Conservation (phyloP, 192 early-diverging fungal genomes). For the Dissophora ornata region DNA sequence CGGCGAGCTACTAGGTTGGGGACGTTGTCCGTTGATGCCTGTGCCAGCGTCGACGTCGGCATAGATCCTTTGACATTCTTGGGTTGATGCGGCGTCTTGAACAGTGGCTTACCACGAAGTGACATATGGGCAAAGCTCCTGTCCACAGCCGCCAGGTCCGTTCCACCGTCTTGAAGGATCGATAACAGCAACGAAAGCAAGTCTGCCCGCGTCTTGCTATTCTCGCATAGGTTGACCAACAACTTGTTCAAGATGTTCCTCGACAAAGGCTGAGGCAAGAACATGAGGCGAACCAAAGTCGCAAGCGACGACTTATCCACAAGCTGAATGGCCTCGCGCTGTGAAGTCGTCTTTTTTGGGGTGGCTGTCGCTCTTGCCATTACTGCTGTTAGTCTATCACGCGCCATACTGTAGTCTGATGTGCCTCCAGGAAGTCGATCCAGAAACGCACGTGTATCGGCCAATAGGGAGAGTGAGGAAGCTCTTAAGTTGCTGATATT, state of each 20-base stretch:
- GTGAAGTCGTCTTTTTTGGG: slow-evolving; percentile 26
- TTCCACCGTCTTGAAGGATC: slow-evolving; percentile 86
- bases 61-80: slow-evolving; percentile 29
- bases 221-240: slow-evolving; percentile 89
- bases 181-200: slow-evolving; percentile 88
- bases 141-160: slow-evolving; percentile 80
- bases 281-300: slow-evolving; percentile 88
- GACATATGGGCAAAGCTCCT: slow-evolving; percentile 80
- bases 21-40: slow-evolving; percentile 67
- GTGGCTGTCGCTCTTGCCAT: too few relatives aligned
- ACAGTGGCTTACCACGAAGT: slow-evolving; percentile 67
- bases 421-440: too few relatives aligned
- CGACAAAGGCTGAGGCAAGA: slow-evolving; percentile 84
- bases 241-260: slow-evolving; percentile 70
- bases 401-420: slow-evolving; percentile 59
- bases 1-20: slow-evolving; percentile 91
- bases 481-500: too few relatives aligned
- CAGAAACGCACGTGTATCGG: too few relatives aligned
- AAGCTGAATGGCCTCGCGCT: slow-evolving; percentile 79
- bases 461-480: too few relatives aligned
- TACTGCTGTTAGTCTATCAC: slow-evolving; percentile 46
- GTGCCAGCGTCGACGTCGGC: slow-evolving; percentile 12
- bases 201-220: slow-evolving; percentile 85
- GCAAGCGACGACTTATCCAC: slow-evolving; percentile 85
- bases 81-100: slow-evolving; percentile 46